Evolutionary conservation across 2,329 filamentous ascomycete species (phyloP).

Genomic region (Fusarium guadeloupense): DNA sequence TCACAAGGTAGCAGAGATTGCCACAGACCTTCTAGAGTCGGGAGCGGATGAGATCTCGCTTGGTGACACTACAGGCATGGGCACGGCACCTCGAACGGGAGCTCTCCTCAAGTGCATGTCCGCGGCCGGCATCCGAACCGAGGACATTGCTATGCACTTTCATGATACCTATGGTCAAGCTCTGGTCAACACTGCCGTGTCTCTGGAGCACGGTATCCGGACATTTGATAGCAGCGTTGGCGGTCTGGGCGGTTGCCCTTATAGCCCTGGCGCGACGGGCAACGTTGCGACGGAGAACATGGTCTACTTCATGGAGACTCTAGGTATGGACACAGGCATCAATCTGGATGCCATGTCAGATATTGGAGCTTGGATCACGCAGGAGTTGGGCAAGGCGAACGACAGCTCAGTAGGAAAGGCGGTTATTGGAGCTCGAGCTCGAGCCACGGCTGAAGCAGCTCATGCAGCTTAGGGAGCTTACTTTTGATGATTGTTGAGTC

Average conservation of each 20-base stretch:
- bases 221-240: constrained; percentile 84
- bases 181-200: constrained; percentile 81
- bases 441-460: constrained; percentile 40
- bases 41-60: constrained; percentile 91
- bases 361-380: constrained; percentile 77
- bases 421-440: constrained; percentile 60
- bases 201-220: constrained; percentile 78
- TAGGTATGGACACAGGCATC: constrained; percentile 79
- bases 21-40: constrained; percentile 78
- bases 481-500: neutral
- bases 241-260: constrained; percentile 85
- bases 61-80: constrained; percentile 91
- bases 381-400: constrained; percentile 69
- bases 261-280: constrained; percentile 84
- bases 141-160: constrained; percentile 83
- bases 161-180: constrained; percentile 91
- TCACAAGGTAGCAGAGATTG: constrained; percentile 71
- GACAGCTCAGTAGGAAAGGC: constrained; percentile 75
- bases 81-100: constrained; percentile 76
- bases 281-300: constrained; percentile 88
- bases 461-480: constrained; percentile 26
- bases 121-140: constrained; percentile 72
- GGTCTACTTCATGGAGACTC: constrained; percentile 78
- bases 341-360: constrained; percentile 72
- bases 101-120: constrained; percentile 71